A percentile compares a stretch with the other conserved stretches of the same genome.
phyloP scores from a whole-genome alignment of 768 basidiomycete species.

The Amanita polypyramis region DNA sequence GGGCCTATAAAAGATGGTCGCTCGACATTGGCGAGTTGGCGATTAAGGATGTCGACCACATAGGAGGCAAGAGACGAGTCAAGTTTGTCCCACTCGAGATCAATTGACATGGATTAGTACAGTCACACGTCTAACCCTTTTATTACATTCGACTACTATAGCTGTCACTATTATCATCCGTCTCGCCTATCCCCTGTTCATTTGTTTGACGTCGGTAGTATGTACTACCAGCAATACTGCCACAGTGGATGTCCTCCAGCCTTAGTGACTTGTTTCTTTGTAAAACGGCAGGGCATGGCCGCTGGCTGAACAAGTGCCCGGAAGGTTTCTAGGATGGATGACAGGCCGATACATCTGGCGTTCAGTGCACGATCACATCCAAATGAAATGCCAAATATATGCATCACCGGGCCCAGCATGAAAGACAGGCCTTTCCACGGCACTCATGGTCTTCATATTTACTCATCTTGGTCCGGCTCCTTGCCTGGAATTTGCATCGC shows the following conservation, averaged over 20 bases:
- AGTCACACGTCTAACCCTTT: background rate
- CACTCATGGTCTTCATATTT: background rate
- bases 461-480: constrained; percentile 2
- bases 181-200: no score
- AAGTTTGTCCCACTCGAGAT: constrained; percentile 87
- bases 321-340: no score
- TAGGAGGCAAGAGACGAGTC: constrained; percentile 58
- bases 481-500: constrained; percentile 3
- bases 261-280: no score
- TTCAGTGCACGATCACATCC: no score
- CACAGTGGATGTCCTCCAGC: background rate
- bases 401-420: no score
- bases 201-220: no score
- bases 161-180: background rate
- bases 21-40: constrained; percentile 55
- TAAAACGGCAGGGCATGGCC: no score
- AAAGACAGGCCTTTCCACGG: background rate
- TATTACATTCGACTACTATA: background rate
- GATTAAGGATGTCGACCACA: constrained; percentile 70
- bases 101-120: constrained; percentile 66
- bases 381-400: no score
- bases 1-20: constrained; percentile 96
- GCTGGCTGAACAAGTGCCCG: no score
- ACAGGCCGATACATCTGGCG: no score
- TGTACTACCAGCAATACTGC: background rate